Conservation (phyloP, 768 basidiomycete species). For the Boletus edulis region DNA sequence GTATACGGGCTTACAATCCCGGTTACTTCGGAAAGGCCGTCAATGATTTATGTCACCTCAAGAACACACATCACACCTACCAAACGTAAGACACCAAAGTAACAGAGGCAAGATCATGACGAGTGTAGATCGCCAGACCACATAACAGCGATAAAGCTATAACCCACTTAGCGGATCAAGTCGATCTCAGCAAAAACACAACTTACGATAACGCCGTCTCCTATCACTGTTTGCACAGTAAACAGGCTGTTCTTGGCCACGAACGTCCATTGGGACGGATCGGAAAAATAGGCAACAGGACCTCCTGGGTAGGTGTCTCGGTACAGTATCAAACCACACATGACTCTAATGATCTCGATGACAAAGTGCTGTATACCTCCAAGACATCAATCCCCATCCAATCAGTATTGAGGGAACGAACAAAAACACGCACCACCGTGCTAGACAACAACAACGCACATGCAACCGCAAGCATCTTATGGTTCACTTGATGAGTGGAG, state of each 20-base stretch:
- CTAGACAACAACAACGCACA: neutral
- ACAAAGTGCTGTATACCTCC: neutral
- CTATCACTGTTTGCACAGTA: conserved; percentile 18
- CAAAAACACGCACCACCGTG: neutral
- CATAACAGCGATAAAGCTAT: neutral
- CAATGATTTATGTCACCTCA: neutral
- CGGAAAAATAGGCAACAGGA: neutral
- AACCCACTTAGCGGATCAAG: neutral
- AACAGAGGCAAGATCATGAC: neutral
- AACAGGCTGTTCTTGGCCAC: conserved; percentile 23
- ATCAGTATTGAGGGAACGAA: neutral
- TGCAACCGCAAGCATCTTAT: neutral
- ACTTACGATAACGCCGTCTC: conserved; percentile 25
- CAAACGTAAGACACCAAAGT: neutral
- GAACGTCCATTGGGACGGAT: conserved; percentile 17
- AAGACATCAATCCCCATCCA: neutral
- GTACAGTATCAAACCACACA: neutral
- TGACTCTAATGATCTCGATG: neutral
- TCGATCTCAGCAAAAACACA: neutral
- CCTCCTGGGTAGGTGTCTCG: neutral
- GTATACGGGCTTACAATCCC: neutral
- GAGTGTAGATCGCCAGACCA: neutral
- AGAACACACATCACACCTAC: neutral
- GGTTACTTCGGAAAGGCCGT: neutral
- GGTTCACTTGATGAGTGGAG: neutral